phyloP scores from a whole-genome alignment of 192 early-diverging fungal genomes.

The Piromyces sp. region DNA sequence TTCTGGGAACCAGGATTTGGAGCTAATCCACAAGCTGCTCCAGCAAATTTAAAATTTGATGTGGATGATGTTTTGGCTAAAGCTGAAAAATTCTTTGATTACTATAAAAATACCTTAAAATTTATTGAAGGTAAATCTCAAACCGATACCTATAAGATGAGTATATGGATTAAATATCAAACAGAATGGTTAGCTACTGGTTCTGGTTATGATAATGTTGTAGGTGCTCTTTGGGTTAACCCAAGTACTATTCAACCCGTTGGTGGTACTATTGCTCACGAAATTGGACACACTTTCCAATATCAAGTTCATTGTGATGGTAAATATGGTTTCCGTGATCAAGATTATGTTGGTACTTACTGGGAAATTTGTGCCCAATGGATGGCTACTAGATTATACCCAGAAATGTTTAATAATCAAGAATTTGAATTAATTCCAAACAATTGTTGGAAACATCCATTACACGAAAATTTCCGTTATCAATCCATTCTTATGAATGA shows the following conservation, averaged over 20 bases:
- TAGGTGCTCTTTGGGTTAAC: background rate
- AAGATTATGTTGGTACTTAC: background rate
- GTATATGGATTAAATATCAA: background rate
- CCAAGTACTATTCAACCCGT: background rate
- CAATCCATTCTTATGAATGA: background rate
- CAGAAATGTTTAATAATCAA: background rate
- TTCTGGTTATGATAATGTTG: background rate
- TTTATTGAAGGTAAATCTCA: background rate
- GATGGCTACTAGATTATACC: background rate
- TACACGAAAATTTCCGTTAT: background rate
- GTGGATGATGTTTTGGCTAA: background rate
- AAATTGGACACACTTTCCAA: background rate
- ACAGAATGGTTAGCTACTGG: background rate
- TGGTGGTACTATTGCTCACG: background rate
- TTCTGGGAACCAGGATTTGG: background rate
- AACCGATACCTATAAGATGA: background rate
- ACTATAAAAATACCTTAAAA: background rate
- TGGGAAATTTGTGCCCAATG: background rate
- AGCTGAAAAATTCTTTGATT: background rate
- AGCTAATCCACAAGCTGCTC: background rate
- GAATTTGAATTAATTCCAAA: background rate
- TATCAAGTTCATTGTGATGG: background rate
- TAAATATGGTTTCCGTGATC: background rate
- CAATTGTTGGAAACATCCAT: background rate
- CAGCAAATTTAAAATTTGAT: background rate